Percentiles rank a stretch among this genome's conserved stretches.
These are phyloP conservation scores for Trichopus zeylanicus DNA, from an alignment of 116 monocot genomes.

Conservation along the genomic window DNA sequence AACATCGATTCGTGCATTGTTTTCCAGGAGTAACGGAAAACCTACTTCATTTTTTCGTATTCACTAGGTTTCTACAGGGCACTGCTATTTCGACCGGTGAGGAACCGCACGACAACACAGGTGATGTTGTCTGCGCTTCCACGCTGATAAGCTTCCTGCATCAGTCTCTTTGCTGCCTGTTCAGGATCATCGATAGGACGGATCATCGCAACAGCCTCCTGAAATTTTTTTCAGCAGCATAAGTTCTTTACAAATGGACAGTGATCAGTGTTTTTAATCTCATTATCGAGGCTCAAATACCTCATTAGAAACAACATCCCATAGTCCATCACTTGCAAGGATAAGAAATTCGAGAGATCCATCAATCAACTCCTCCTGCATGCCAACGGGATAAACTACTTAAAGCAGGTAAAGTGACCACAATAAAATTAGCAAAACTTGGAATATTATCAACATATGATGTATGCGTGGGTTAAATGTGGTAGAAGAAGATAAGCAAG, in stretches of 20 bases:
- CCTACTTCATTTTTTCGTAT: no score
- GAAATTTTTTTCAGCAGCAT: background rate
- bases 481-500: background rate
- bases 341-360: conserved; percentile 87
- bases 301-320: conserved; percentile 93
- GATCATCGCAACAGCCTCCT: conserved; percentile 89
- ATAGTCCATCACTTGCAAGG: conserved; percentile 89
- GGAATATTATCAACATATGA: background rate
- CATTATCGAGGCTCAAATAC: conserved; percentile 17
- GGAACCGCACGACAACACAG: conserved; percentile 74
- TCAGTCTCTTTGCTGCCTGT: conserved; percentile 56
- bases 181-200: conserved; percentile 65
- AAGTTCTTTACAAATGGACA: background rate
- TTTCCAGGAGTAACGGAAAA: no score
- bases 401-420: no score
- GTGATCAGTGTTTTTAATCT: background rate
- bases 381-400: no score
- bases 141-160: conserved; percentile 69
- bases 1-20: no score
- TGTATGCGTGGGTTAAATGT: background rate
- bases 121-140: conserved; percentile 93
- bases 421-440: background rate
- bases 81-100: conserved; percentile 1
- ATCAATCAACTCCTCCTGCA: conserved; percentile 79
- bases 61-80: background rate